These are phyloP conservation scores for Xylaria nigripes DNA, from an alignment of 495 filamentous ascomycete species.

Conservation along the genomic window DNA sequence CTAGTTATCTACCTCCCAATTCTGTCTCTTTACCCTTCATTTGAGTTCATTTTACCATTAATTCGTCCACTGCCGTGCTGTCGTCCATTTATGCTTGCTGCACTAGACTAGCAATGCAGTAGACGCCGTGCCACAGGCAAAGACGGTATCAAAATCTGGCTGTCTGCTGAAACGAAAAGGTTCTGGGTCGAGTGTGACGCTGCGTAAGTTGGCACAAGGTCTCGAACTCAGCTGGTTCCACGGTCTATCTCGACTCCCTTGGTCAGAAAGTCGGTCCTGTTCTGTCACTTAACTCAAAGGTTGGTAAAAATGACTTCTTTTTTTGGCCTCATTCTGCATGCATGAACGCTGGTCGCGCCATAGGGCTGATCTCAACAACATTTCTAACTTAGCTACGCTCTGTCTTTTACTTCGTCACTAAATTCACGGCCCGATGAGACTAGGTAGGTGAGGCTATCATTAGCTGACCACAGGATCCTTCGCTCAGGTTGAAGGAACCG, in stretches of 20 bases:
- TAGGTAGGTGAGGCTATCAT: background rate
- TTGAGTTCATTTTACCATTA: background rate
- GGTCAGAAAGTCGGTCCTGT: background rate
- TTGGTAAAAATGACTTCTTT: background rate
- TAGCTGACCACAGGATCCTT: constrained; percentile 2
- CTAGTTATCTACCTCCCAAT: background rate
- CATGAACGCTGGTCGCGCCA: constrained; percentile 4
- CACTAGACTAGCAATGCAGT: background rate
- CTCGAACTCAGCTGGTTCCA: background rate
- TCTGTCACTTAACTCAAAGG: background rate
- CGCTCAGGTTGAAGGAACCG: background rate
- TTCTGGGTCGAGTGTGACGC: background rate
- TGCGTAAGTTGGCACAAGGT: background rate
- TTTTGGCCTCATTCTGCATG: constrained; percentile 4
- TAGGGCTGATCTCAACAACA: constrained; percentile 8
- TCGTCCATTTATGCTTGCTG: background rate
- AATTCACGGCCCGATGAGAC: background rate
- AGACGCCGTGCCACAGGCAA: background rate
- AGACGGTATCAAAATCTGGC: background rate
- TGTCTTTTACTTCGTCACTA: background rate
- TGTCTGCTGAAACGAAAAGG: background rate
- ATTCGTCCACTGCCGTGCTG: background rate
- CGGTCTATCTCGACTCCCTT: background rate
- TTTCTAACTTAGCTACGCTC: background rate
- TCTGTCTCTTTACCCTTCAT: background rate